Evolutionary conservation across 805 yeast genomes (phyloP), one percentile per base, ranked within the genome.

Genomic region (Teunomyces panamensis): DNA sequence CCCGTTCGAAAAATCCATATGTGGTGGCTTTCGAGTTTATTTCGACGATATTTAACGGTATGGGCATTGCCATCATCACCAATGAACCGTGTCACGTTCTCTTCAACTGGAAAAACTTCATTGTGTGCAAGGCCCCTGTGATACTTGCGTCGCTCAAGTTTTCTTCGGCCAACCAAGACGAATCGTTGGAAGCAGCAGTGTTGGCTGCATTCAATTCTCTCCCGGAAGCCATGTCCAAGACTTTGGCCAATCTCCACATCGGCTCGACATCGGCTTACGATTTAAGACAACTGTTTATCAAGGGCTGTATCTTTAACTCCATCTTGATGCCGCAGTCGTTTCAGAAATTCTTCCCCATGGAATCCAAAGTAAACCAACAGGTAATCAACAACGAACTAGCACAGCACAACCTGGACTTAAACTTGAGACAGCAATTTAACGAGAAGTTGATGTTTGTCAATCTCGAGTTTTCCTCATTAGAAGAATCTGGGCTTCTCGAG

Each of bases 401-500:
- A 16, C 62, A 58, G 27, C 56, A 62, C 34, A 59, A 56, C 42
- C 57, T 54, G 5, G 52, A 49, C 29, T 55, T 57, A n/a, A 58
- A 60, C 44, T 49, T 63, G 9, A 52, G 51, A 14, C 57, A 56
- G 9, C 56, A 59, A 35, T 59, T 71, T 46, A 57, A 60, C 37
- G 61, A 65, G 7, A 71, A 68, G 49, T 55, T 73, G 32, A 55
- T 64, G 39, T 56, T 63, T 42, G 54, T 68, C 27, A 70, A 68
- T 51, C 48, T 67, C 17, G 77, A 73, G 51, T 71, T 73, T 49
- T 65, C 72, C 1, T 69, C 75, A 1, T 51, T 73, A 9, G 71
- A 68, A 42, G 78, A 73, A 46, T 67, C 73, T 5, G 70, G 68
- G 13, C 55, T 71, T 20, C 44, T 65, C 5, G 69, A 65, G 17